Evolutionary conservation across 305 asterid genomes (phyloP).

Genomic region (Fraxinus baroniana): DNA sequence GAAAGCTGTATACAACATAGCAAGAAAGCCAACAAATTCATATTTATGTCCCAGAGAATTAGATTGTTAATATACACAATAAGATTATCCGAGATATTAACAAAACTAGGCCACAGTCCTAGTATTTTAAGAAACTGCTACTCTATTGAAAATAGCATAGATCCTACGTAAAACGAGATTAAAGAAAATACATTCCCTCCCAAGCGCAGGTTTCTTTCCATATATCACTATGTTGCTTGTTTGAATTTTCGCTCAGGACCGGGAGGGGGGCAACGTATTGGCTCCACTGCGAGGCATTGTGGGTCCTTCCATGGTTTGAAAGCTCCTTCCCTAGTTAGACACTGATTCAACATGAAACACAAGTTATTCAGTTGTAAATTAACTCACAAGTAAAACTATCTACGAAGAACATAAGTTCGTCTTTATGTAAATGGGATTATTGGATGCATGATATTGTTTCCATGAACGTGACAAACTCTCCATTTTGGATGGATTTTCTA

Average conservation of each 20-base stretch:
- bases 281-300: not conserved
- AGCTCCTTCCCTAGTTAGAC: not conserved
- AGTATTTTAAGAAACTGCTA: not conserved
- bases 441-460: not conserved
- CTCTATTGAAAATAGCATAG: not conserved
- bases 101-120: not conserved
- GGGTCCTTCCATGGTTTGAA: not conserved
- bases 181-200: not conserved
- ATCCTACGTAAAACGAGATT: not conserved
- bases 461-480: not conserved
- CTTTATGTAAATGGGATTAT: not conserved
- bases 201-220: not conserved
- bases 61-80: not conserved
- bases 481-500: not conserved
- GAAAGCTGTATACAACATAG: not conserved
- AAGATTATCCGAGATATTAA: not conserved
- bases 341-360: not conserved
- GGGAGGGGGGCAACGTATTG: not conserved
- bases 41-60: not conserved
- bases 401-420: not conserved
- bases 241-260: not conserved
- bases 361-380: not conserved
- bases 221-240: not conserved
- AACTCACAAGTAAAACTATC: not conserved
- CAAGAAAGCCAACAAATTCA: not conserved